Percentiles rank a stretch among this genome's conserved stretches.
Evolutionary conservation across 192 early-diverging fungal genomes (phyloP).

Genomic region (Linnemannia zychae): DNA sequence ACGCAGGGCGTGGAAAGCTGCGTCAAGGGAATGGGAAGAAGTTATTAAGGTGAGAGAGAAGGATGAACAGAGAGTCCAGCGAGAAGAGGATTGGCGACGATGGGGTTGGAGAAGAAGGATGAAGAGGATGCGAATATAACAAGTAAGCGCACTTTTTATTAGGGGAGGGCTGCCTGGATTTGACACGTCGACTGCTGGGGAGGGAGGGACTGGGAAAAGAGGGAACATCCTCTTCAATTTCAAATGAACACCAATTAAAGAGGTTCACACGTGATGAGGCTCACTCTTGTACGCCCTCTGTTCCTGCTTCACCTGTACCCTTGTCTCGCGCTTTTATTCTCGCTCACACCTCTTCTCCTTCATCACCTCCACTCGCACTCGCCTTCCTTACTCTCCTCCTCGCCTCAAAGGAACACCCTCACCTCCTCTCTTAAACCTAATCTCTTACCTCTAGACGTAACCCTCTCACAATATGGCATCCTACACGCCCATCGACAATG

Average conservation of each 20-base stretch:
- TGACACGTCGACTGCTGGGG: conserved; percentile 18
- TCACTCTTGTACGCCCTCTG: background rate
- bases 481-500: conserved; percentile 42
- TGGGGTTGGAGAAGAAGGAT: background rate
- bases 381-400: background rate
- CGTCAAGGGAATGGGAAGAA: background rate
- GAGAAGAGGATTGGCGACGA: background rate
- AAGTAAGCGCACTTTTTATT: background rate
- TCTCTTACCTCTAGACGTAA: conserved; percentile 11
- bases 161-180: background rate
- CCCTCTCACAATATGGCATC: conserved; percentile 16
- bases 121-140: conserved; percentile 11
- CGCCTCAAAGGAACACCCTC: too few species aligned
- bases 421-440: background rate
- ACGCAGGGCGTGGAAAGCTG: background rate
- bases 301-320: background rate
- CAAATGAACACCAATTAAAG: background rate
- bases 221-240: background rate
- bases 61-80: background rate
- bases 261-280: background rate
- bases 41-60: conserved; percentile 4
- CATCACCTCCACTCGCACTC: background rate
- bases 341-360: background rate
- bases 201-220: background rate
- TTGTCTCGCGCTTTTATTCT: too few species aligned